These are phyloP conservation scores for Lipomyces starkeyi DNA, from an alignment of 805 yeast genomes.

Conservation along the genomic window DNA sequence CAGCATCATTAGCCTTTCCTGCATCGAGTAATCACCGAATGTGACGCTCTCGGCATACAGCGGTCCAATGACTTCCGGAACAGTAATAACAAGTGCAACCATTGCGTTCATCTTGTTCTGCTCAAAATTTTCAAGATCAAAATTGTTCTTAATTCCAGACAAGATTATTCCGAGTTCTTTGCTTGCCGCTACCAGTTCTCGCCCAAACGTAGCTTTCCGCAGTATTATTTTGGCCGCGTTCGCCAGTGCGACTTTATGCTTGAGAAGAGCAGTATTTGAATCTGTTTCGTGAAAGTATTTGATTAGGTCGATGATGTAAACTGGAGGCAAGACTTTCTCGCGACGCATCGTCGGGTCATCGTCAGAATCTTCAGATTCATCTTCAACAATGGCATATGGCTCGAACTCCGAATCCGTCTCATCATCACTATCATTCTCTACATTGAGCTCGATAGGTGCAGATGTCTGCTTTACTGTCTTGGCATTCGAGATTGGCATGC, in stretches of 20 bases:
- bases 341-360: slow-evolving; percentile 55
- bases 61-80: slow-evolving; percentile 53
- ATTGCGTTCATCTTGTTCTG: slow-evolving; percentile 67
- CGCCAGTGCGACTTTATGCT: slow-evolving; percentile 56
- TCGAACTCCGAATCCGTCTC: slow-evolving; percentile 44
- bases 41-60: slow-evolving; percentile 53
- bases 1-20: slow-evolving; percentile 72
- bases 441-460: slow-evolving; percentile 16
- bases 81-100: slow-evolving; percentile 65
- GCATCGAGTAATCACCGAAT: slow-evolving; percentile 75
- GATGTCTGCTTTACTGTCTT: slow-evolving; percentile 25
- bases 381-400: slow-evolving; percentile 42
- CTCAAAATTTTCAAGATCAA: slow-evolving; percentile 65
- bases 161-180: slow-evolving; percentile 58
- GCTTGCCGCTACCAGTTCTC: slow-evolving; percentile 66
- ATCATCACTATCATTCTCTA: slow-evolving; percentile 42
- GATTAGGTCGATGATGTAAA: slow-evolving; percentile 76
- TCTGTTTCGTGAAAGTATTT: slow-evolving; percentile 57
- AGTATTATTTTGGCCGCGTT: slow-evolving; percentile 65
- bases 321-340: slow-evolving; percentile 54
- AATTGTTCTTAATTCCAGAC: slow-evolving; percentile 61
- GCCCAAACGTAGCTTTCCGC: slow-evolving; percentile 63
- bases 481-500: neutral
- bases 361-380: slow-evolving; percentile 58
- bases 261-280: slow-evolving; percentile 54